These are phyloP conservation scores for Globisporangium echinulatum DNA, from an alignment of 352 stramenopile species.

Conservation along the genomic window DNA sequence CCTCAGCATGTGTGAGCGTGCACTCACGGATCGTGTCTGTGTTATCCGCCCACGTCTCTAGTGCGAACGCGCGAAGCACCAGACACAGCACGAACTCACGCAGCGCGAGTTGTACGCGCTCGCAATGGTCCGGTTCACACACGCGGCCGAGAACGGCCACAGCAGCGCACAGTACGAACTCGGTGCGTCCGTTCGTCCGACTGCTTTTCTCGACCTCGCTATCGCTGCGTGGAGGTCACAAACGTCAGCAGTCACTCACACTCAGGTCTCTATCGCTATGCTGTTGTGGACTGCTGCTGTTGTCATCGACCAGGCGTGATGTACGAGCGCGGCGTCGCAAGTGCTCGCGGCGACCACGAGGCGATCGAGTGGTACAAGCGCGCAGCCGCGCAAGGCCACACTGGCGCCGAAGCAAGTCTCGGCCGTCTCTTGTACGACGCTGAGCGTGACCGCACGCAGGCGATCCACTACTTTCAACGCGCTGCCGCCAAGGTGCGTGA, in stretches of 20 bases:
- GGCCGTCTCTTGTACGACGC: conserved; percentile 30
- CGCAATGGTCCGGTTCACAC: conserved; percentile 32
- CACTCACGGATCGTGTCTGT: neutral
- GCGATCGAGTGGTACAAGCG: conserved; percentile 46
- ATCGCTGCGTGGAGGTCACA: no score
- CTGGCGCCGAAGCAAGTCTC: conserved; percentile 38
- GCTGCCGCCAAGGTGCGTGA: conserved; percentile 36
- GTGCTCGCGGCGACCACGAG: conserved; percentile 14
- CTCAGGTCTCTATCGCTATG: no score
- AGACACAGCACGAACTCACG: conserved; percentile 26
- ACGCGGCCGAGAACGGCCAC: conserved; percentile 50
- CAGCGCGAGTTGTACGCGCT: conserved; percentile 30
- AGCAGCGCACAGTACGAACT: conserved; percentile 48
- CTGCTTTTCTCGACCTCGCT: neutral
- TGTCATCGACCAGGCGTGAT: conserved; percentile 16
- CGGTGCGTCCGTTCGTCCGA: conserved; percentile 12
- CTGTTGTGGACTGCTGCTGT: no score
- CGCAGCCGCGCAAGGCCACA: conserved; percentile 44
- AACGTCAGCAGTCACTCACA: neutral
- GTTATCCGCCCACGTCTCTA: conserved; percentile 3
- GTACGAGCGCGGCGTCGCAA: conserved; percentile 26
- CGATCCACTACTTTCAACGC: conserved; percentile 62
- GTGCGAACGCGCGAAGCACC: conserved; percentile 40
- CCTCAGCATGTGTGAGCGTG: no score
- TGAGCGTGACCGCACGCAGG: conserved; percentile 32